Base-by-base conservation (phyloP, 2,329 filamentous ascomycete species). In the Aspergillus brasiliensis region DNA sequence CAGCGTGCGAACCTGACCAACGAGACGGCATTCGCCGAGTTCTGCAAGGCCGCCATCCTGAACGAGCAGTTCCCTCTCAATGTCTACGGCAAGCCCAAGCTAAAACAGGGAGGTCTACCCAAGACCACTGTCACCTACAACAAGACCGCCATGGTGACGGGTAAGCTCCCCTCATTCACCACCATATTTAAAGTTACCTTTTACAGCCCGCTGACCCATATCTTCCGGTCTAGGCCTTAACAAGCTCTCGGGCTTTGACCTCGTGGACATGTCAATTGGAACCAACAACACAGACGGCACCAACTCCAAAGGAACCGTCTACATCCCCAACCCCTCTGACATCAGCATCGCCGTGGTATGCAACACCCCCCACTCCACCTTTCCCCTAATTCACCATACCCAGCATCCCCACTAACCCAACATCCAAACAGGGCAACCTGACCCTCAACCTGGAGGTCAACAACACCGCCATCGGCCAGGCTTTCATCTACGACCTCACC, bases 311-410 rank as follows among this genome's bases (percentile, higher is more conserved):
- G 86, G 83, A 65, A 79, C 75, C 11, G 81, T 85, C 49, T 77
- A 71, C 62, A 84, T 88, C 52, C 85, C 85, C 60, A 88, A 88
- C 69, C 85, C 85, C 0, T 84, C 84, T 2, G 78, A 85, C 57
- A 76, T 86, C 73, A 84, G 81, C 4, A 73, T 87, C 58, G 73
- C 77, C 46, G 77, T 88, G 78, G 77, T 79, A 73, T 17, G 61
- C 34, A 21, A 31, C 6, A 21, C 11, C 10, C 27, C 38, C 28
- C 17, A 11, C 25, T 6, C n/a, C 15, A 21, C 2, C 2, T 13
- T 48, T 48, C 40, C 5, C 6, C 31, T 48, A 34, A 19, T 23
- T 5, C 31, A 11, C 31, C 31, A 34, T 34, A 34, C 4, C 10
- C 28, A 34, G 28, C 5, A 34, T 34, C 31, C 31, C 51, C 27